Percentiles rank a stretch among this genome's conserved stretches.
phyloP scores from a whole-genome alignment of 495 filamentous ascomycete genomes.

The Cercophora scortea region DNA sequence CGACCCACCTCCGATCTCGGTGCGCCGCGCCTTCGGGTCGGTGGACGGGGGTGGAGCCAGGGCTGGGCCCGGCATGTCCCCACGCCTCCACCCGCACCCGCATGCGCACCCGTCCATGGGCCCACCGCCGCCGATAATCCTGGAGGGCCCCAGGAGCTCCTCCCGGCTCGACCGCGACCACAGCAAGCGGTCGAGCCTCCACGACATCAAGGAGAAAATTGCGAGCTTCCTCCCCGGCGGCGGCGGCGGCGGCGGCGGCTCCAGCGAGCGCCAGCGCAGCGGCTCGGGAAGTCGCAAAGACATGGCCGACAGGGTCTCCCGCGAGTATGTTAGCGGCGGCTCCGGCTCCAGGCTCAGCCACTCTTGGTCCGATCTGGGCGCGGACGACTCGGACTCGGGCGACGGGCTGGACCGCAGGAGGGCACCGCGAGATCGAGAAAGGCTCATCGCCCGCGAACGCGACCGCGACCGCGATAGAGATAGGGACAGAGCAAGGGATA shows the following conservation, averaged over 20 bases:
- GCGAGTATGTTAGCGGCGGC: neutral
- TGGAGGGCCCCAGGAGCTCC: neutral
- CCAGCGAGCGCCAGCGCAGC: constrained; percentile 14
- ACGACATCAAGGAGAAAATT: neutral
- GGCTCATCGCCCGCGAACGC: neutral
- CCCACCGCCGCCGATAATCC: neutral
- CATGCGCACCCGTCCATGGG: constrained; percentile 4
- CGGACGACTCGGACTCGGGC: neutral
- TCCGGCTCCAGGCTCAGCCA: constrained; percentile 11
- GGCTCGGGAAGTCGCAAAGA: constrained; percentile 12
- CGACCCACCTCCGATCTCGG: constrained; percentile 16
- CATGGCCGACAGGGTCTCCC: neutral
- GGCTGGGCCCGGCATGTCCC: constrained; percentile 3
- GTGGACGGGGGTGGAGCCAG: constrained; percentile 7
- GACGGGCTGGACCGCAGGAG: neutral
- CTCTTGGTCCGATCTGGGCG: constrained; percentile 16
- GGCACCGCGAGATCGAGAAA: constrained; percentile 5
- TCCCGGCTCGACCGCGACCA: neutral
- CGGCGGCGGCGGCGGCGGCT: neutral
- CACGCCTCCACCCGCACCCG: constrained; percentile 7
- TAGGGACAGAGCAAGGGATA: constrained; percentile 5
- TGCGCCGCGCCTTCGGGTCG: constrained; percentile 14
- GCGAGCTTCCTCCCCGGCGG: constrained; percentile 13
- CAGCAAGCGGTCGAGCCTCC: constrained; percentile 12
- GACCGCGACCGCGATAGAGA: neutral